Conservation (phyloP, 257 asterid species). For the Plantago elongata region DNA sequence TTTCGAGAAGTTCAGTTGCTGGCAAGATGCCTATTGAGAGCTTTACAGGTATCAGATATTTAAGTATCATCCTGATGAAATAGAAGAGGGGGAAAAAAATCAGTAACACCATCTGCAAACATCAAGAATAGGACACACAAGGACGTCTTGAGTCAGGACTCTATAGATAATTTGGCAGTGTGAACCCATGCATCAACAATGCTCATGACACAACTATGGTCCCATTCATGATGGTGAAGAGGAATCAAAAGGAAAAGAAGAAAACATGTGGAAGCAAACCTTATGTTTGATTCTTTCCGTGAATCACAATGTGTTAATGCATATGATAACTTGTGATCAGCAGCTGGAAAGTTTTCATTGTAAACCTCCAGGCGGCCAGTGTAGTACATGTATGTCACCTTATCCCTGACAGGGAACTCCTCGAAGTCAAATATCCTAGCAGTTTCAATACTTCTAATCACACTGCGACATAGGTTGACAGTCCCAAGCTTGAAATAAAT, state of each 20-base stretch:
- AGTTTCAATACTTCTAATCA: conserved; percentile 93
- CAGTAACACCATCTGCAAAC: conserved; percentile 11
- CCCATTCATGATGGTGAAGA: conserved; percentile 16
- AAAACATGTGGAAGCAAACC: conserved; percentile 34
- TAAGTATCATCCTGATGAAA: conserved; percentile 79
- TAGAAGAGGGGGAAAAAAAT: conserved; percentile 8
- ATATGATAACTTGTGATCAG: conserved; percentile 89
- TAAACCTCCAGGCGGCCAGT: conserved; percentile 97
- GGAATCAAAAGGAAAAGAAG: neutral
- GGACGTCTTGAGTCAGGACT: conserved; percentile 1
- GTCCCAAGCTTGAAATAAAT: conserved; percentile 96
- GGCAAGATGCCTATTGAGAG: conserved; percentile 89
- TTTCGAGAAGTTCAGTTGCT: conserved; percentile 47
- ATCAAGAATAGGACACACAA: conserved; percentile 6
- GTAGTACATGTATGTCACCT: conserved; percentile 97
- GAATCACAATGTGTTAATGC: conserved; percentile 63
- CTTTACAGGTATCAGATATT: conserved; percentile 89
- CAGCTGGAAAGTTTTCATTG: conserved; percentile 91
- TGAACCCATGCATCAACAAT: conserved; percentile 4
- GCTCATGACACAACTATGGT: neutral
- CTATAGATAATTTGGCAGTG: neutral
- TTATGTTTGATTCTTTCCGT: conserved; percentile 68
- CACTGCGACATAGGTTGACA: conserved; percentile 88
- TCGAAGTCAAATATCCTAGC: conserved; percentile 91
- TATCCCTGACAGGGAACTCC: conserved; percentile 92